Evolutionary conservation across 2,329 filamentous ascomycete species (phyloP).

Genomic region (Venturia aucupariae): DNA sequence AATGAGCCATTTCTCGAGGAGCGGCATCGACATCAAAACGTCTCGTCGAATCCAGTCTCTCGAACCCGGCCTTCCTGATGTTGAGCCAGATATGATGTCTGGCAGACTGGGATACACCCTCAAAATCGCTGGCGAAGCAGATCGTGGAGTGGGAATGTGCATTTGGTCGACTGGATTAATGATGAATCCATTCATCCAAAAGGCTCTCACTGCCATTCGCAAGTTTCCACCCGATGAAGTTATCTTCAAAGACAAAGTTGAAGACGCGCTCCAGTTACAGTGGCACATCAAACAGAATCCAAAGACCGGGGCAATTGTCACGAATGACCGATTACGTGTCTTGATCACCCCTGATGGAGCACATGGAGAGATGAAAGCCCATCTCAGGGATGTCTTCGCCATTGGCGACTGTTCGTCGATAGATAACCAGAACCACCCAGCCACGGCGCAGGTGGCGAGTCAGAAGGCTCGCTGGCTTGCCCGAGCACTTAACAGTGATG

Average conservation of each 20-base stretch:
- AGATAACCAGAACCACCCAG: constrained; percentile 46
- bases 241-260: constrained; percentile 22
- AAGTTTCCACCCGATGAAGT: constrained; percentile 17
- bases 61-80: constrained; percentile 40
- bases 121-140: constrained; percentile 56
- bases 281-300: constrained; percentile 46
- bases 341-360: constrained; percentile 37
- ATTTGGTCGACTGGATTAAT: constrained; percentile 64
- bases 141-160: constrained; percentile 52
- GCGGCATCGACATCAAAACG: constrained; percentile 62
- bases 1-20: constrained; percentile 55
- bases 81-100: constrained; percentile 20
- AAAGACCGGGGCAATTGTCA: constrained; percentile 54
- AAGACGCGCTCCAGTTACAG: constrained; percentile 14
- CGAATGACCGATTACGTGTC: constrained; percentile 55
- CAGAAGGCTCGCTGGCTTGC: constrained; percentile 65
- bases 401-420: constrained; percentile 64
- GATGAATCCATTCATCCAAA: constrained; percentile 64
- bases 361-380: constrained; percentile 32
- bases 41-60: constrained; percentile 56
- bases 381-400: constrained; percentile 49
- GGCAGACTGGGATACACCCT: constrained; percentile 38
- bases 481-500: constrained; percentile 52
- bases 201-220: constrained; percentile 37
- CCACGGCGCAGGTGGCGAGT: constrained; percentile 67